phyloP scores from a whole-genome alignment of 106 monocot genomes.

The Platanthera guangdongensis region DNA sequence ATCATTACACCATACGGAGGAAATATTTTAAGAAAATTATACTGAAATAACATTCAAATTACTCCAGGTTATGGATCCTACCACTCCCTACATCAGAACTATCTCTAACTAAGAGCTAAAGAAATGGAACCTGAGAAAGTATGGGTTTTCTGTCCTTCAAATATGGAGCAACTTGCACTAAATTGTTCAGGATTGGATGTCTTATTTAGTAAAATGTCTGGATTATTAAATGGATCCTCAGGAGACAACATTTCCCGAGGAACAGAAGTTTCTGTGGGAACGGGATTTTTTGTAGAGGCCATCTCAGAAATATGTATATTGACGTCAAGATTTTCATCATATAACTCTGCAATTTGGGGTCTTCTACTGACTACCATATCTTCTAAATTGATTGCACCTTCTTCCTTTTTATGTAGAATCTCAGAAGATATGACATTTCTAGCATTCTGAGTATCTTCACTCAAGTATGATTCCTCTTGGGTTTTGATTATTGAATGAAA shows the following conservation, averaged over 20 bases:
- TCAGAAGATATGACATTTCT: constrained; percentile 15
- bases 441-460: constrained; percentile 23
- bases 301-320: constrained; percentile 15
- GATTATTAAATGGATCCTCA: constrained; percentile 33
- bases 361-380: constrained; percentile 9
- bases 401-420: constrained; percentile 18
- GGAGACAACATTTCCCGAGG: constrained; percentile 17
- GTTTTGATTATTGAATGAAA: constrained; percentile 15
- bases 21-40: constrained; percentile 11
- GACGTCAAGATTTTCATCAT: constrained; percentile 16
- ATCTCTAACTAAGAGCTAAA: constrained; percentile 12
- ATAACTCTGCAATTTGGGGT: constrained; percentile 16
- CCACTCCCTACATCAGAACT: constrained; percentile 30
- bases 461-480: constrained; percentile 12
- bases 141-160: constrained; percentile 13
- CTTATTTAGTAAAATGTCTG: constrained; percentile 24
- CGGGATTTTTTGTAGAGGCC: constrained; percentile 16
- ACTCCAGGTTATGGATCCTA: constrained; percentile 8
- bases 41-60: background rate
- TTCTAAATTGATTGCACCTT: constrained; percentile 11
- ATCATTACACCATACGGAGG: background rate
- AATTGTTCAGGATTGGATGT: constrained; percentile 6
- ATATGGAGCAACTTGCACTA: constrained; percentile 16
- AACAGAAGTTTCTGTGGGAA: constrained; percentile 1
- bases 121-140: constrained; percentile 15